A percentile compares a stretch with the other conserved stretches of the same genome.
phyloP scores from a whole-genome alignment of 768 basidiomycete species.

The Suillus paluster region DNA sequence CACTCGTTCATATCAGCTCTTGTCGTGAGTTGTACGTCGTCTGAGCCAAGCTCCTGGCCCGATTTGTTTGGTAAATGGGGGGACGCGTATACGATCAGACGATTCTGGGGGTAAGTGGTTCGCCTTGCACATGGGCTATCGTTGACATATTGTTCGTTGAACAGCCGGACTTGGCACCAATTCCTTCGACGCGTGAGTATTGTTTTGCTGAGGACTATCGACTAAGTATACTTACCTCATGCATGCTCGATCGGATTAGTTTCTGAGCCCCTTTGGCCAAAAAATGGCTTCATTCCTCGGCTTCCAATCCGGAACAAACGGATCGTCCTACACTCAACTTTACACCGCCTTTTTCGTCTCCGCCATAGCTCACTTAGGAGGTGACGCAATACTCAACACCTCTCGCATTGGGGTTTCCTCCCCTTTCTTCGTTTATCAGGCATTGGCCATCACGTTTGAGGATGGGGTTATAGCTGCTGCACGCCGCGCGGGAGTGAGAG shows the following conservation, averaged over 20 bases:
- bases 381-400: conserved; percentile 30
- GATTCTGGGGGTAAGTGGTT: conserved; percentile 45
- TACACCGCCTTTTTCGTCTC: conserved; percentile 42
- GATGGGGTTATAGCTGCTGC: conserved; percentile 28
- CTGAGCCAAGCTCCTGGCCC: conserved; percentile 45
- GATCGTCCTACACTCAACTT: conserved; percentile 39
- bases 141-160: background rate
- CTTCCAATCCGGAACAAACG: conserved; percentile 30
- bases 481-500: conserved; percentile 15
- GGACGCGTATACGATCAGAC: conserved; percentile 43
- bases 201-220: background rate
- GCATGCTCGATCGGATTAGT: conserved; percentile 19
- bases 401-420: conserved; percentile 4
- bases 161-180: conserved; percentile 45
- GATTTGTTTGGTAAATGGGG: conserved; percentile 35
- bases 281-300: conserved; percentile 25
- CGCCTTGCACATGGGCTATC: background rate
- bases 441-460: conserved; percentile 41
- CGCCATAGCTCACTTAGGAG: conserved; percentile 38
- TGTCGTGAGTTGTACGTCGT: conserved; percentile 17
- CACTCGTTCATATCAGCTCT: conserved; percentile 8
- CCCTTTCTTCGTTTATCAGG: conserved; percentile 36
- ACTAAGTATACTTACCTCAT: background rate
- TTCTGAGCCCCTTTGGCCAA: conserved; percentile 31
- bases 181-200: conserved; percentile 38